Percentiles rank a stretch among this genome's conserved stretches.
Conservation (phyloP, 2,329 filamentous ascomycete species). For the Hypoxylon sp. region DNA sequence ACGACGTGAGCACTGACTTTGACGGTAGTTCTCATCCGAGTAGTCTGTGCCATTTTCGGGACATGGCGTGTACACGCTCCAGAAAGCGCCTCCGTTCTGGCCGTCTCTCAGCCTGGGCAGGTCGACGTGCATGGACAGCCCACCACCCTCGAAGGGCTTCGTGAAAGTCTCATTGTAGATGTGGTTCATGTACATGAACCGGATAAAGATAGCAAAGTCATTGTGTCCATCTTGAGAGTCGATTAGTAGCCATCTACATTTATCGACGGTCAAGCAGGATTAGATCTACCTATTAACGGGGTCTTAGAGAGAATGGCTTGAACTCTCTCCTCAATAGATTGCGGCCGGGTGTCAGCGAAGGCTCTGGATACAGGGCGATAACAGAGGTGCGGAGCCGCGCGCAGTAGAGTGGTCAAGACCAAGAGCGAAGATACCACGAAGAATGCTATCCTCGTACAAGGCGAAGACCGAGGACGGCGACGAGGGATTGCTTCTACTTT, state of each 20-base stretch:
- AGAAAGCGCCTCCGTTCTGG: conserved; percentile 84
- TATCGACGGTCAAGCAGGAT: neutral
- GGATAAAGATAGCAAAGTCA: conserved; percentile 80
- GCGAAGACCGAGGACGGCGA: conserved; percentile 29
- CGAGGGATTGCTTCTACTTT: conserved; percentile 7
- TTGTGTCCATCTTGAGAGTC: conserved; percentile 80
- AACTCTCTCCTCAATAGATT: conserved; percentile 55
- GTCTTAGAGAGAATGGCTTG: conserved; percentile 54
- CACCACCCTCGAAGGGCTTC: conserved; percentile 75
- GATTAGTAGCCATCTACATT: conserved; percentile 25
- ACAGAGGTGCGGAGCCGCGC: conserved; percentile 36
- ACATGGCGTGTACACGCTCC: conserved; percentile 85
- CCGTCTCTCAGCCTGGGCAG: conserved; percentile 76
- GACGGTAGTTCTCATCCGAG: conserved; percentile 73
- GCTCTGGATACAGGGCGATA: conserved; percentile 36
- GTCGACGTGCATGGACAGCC: conserved; percentile 76
- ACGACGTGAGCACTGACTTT: conserved; percentile 56
- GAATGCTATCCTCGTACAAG: conserved; percentile 31
- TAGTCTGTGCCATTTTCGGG: conserved; percentile 77
- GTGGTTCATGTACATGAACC: conserved; percentile 73
- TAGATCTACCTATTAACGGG: conserved; percentile 57
- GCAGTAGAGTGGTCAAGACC: conserved; percentile 39
- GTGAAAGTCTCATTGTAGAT: conserved; percentile 79
- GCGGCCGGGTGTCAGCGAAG: conserved; percentile 40
- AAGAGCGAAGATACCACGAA: conserved; percentile 33